Conservation (phyloP, 805 yeast genomes). For the Saccharomycopsis capsularis region DNA sequence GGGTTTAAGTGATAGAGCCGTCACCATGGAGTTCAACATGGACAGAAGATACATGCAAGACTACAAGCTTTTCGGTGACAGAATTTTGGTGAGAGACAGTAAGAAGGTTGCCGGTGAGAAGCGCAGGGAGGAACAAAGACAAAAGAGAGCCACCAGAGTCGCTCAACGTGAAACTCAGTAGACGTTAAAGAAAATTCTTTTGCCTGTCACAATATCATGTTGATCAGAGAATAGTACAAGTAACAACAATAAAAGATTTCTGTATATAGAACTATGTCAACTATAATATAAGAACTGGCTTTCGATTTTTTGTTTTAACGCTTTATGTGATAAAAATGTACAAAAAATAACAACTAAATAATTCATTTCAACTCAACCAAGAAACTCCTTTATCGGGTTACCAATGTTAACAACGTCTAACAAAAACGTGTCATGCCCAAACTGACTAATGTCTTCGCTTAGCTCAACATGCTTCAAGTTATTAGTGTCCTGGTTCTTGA, state of each 20-base stretch:
- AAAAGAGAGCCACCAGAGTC: constrained; percentile 32
- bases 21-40: constrained; percentile 74
- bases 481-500: constrained; percentile 26
- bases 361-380: no score
- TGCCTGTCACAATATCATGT: no score
- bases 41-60: constrained; percentile 73
- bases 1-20: constrained; percentile 77
- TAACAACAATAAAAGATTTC: no score
- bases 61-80: constrained; percentile 71
- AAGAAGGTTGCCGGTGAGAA: constrained; percentile 41
- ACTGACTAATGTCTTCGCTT: constrained; percentile 67
- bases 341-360: no score
- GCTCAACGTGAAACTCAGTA: constrained; percentile 6
- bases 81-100: constrained; percentile 51
- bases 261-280: no score
- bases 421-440: constrained; percentile 88
- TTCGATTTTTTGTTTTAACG: no score
- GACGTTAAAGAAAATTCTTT: no score
- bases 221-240: no score
- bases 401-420: constrained; percentile 77
- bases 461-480: constrained; percentile 63
- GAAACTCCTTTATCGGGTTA: constrained; percentile 59
- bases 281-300: no score
- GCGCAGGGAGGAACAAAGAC: constrained; percentile 41
- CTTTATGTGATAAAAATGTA: no score